A percentile compares a stretch with the other conserved stretches of the same genome.
phyloP scores from a whole-genome alignment of 1,139 yeast genomes.

The Saccharomyces hybrid region DNA sequence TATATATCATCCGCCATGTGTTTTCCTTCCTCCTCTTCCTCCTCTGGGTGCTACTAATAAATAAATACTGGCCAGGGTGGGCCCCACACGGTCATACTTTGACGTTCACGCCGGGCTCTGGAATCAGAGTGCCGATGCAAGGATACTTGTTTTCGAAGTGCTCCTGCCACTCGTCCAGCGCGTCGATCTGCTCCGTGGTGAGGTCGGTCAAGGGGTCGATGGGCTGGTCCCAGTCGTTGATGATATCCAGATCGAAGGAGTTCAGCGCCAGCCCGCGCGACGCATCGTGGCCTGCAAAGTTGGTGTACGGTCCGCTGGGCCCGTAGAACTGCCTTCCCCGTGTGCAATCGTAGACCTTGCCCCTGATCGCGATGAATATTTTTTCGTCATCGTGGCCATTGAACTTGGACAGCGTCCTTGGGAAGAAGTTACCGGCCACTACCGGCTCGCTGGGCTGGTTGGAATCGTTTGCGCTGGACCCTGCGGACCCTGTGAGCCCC shows the following conservation, averaged over 20 bases:
- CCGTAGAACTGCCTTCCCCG: constrained; percentile 84
- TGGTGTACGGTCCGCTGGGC: constrained; percentile 92
- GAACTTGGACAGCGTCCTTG: constrained; percentile 59
- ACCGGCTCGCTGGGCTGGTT: constrained; percentile 43
- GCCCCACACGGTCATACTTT: constrained; percentile 9
- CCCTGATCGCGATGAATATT: constrained; percentile 76
- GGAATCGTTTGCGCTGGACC: constrained; percentile 5
- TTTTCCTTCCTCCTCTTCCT: background rate
- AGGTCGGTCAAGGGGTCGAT: constrained; percentile 65
- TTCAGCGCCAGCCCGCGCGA: constrained; percentile 87
- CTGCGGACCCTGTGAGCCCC: constrained; percentile 20
- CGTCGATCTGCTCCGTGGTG: constrained; percentile 50
- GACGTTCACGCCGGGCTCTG: constrained; percentile 32
- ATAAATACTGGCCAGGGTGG: background rate
- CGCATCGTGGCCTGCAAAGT: constrained; percentile 96
- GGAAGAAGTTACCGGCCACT: constrained; percentile 75
- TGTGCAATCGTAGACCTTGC: constrained; percentile 79
- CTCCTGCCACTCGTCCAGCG: constrained; percentile 78
- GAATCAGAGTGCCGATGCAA: constrained; percentile 51
- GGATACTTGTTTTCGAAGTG: constrained; percentile 76
- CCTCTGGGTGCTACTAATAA: background rate
- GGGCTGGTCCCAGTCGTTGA: constrained; percentile 58
- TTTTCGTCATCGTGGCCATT: constrained; percentile 75
- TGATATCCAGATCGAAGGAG: constrained; percentile 63
- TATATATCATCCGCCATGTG: background rate